Base-by-base conservation (phyloP, 2,329 filamentous ascomycete genomes). In the Scopulariopsis brevicaulis region DNA sequence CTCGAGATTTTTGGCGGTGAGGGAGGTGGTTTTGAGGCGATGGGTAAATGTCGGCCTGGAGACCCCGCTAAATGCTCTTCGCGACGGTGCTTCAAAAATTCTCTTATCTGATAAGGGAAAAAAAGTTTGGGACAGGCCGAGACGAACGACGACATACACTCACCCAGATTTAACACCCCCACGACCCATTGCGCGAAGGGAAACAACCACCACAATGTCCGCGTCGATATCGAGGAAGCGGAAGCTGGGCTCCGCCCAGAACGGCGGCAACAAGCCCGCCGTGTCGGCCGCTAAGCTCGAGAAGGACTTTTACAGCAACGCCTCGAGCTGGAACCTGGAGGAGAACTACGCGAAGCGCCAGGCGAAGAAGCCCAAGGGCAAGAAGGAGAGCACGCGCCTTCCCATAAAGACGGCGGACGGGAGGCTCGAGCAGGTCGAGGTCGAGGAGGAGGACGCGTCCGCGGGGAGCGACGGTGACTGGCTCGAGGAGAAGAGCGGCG, bases 361-460 rank as follows among this genome's bases (percentile, higher is more conserved):
- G 53, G 81, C 89, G 64, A 94, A 94, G 70, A 73, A 80, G 40
- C 86, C 83, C 67, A 90, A 87, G 71, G 89, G 90, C 69, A 79
- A 81, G 59, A 80, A 78, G 18, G 40, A 46, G 40, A 46, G 76
- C 68, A 90, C 83, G 43, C 83, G 86, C 64, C 77, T 99, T 40
- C 92, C 92, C 0, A 90, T 96, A 62, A 95, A 94, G 73, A 95
- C 90, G 0, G 80, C 84, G 0, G 88, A 93, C 63, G 94, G 94
- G 12, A 71, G 77, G 5, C 69, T 94, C 18, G 81, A 92, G 65
- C 75, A 81, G 51, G 75, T 76, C 1, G 66, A 74, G 1, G 78
- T 83, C 15, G 79, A 82, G 55, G 82, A 82, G 63, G 77, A 83
- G 15, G 82, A 85, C 56, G 77, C 77, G 22, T 77, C 78, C 59